Base-by-base conservation (phyloP, 2,329 filamentous ascomycete species). In the Lachnellula subtilissima region DNA sequence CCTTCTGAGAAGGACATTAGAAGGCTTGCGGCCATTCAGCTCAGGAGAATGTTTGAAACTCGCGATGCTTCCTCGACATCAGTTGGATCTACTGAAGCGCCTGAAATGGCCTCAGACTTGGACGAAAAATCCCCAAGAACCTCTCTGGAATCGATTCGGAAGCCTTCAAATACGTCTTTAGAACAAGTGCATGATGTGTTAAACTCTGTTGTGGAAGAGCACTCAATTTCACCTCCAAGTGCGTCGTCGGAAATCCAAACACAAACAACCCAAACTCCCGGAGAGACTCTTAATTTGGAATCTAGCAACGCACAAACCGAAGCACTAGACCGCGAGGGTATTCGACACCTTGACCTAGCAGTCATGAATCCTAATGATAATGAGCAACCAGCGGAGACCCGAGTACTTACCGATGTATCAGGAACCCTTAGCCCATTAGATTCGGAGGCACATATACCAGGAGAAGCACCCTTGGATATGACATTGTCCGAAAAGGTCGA, bases 1-100 rank as follows among this genome's bases (percentile, higher is more conserved):
- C 93, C 88, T 0, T 86, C 93, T 0, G 95, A 99, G 71, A 97
- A 96, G 68, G 94, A 99, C 74, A 96, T 99, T 67, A 84, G 91
- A 60, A 86, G 94, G 66, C 77, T 99, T 58, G 96, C 94, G 12
- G 91, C 93, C 56, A 80, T 97, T 59, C 95, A 99, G 69, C 77
- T 99, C 55, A 93, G 89, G 70, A 96, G 95, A 70, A 89, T 99
- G 70, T 99, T 99, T 69, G 84, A 93, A 7, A 92, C 97, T 70
- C 66, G 67, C 15, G 88, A 91, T 65, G 90, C 92, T 61, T 91
- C 90, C 2, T 87, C 88, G 57, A 86, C 90, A 56, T 88, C 89
- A 0, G 75, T 92, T 15, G 78, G 80, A 5, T 84, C 87, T 6
- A 83, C 82, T 12, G 91, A 95, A 50, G 84, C 78, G 2, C 74